Evolutionary conservation across 345 rosid genomes (phyloP), one percentile per base, ranked within the genome.

Genomic region (Erodium maritimum): DNA sequence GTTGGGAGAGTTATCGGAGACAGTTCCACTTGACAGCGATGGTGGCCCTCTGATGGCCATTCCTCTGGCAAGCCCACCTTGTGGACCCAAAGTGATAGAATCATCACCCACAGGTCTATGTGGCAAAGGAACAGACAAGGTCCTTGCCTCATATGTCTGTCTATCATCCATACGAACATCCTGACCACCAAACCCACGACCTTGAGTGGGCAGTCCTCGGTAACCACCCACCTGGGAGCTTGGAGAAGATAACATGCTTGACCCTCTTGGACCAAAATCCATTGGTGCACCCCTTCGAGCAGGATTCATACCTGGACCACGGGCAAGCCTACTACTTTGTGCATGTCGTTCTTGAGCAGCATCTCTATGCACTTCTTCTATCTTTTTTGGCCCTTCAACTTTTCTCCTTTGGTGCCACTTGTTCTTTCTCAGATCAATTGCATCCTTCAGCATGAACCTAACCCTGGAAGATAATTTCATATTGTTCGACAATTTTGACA

Each of bases 371-470:
- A 94, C 96, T 66, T 94, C 99, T 50, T 94, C 97, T 16, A 93
- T 87, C 83, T 93, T 90, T 69, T 93, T 93, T 1, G 99, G 99
- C 54, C 99, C 99, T 56, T 90, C 99, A 19, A 90, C 96, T 79
- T 94, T 94, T 75, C 95, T 83, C 79, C 99, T 80, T 65, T 94
- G 93, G 73, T 87, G 97, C 97, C 99, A 87, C 62, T 85, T 94
- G 66, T 87, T 90, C 78, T 67, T 85, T 72, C 99, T 80, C 69
- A 87, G 72, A 68, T 94, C 97, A 60, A 90, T 87, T 18, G 83
- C 69, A 77, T 93, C 96, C 67, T 79, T 93, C 72, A 93, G 71
- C 99, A 93, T 80, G 70, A 93, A 87, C 84, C 91, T 82, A 61
- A 89, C 87, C 73, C 97, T 83, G 22, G 90, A 83, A 23, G 97